Evolutionary conservation across 352 stramenopile genomes (phyloP).

Genomic region (Globisporangium canariense): DNA sequence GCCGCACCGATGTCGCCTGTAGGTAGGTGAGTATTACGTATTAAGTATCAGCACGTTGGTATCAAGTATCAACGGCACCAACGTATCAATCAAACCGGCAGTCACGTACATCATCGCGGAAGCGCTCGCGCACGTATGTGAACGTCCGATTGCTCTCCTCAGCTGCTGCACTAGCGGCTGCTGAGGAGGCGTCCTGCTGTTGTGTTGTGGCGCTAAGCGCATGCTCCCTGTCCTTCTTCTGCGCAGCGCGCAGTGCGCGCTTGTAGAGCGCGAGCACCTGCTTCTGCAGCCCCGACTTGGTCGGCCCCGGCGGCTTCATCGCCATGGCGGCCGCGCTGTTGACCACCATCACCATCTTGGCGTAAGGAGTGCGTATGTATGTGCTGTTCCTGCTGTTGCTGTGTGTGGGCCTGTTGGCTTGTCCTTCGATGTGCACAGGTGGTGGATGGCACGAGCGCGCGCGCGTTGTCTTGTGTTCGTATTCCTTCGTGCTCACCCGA

Average conservation of each 20-base stretch:
- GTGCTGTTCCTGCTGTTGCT: not conserved
- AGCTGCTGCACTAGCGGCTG: not conserved
- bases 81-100: not conserved
- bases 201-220: slow-evolving; percentile 11
- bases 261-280: slow-evolving; percentile 77
- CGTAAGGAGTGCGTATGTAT: not conserved
- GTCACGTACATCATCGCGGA: slow-evolving; percentile 59
- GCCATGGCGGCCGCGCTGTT: slow-evolving; percentile 21
- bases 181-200: not conserved
- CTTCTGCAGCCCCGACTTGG: slow-evolving; percentile 73
- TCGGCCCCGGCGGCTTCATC: slow-evolving; percentile 8
- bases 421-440: not conserved
- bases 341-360: slow-evolving; percentile 11
- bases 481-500: not conserved
- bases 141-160: slow-evolving; percentile 20
- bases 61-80: not conserved
- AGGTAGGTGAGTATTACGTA: not conserved
- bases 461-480: not conserved
- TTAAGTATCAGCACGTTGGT: not conserved
- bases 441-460: too few species aligned
- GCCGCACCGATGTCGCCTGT: slow-evolving; percentile 49
- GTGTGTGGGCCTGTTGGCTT: not conserved
- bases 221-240: slow-evolving; percentile 46
- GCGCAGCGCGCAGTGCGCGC: slow-evolving; percentile 50
- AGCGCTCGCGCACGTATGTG: slow-evolving; percentile 71